Conservation (phyloP, 345 rosid genomes). For the Brassica juncea region DNA sequence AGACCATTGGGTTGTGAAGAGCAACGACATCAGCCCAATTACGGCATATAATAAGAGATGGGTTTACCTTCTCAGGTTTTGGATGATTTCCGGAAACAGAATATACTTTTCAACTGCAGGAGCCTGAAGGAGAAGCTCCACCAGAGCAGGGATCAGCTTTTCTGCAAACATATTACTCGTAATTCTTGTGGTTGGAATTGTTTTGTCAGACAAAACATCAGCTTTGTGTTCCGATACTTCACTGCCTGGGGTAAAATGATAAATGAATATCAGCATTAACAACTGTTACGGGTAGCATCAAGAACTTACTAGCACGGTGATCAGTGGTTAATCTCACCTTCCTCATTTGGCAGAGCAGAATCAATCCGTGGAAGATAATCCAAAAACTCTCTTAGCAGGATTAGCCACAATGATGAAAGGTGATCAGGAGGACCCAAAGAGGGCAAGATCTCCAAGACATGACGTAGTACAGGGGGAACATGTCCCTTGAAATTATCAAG, state of each 20-base stretch:
- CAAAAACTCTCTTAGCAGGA: constrained; percentile 66
- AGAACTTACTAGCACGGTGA: constrained; percentile 47
- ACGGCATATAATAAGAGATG: constrained; percentile 19
- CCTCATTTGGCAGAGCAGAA: constrained; percentile 48
- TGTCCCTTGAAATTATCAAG: constrained; percentile 55
- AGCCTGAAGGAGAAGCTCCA: constrained; percentile 72
- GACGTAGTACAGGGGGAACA: constrained; percentile 75
- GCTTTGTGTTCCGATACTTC: constrained; percentile 42
- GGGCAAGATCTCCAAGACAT: constrained; percentile 78
- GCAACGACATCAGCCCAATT: not conserved
- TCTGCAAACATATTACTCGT: constrained; percentile 66
- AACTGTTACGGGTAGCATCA: constrained; percentile 13
- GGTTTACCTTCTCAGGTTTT: constrained; percentile 75
- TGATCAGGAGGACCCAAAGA: constrained; percentile 69
- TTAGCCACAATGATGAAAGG: constrained; percentile 86
- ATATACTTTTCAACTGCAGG: constrained; percentile 69
- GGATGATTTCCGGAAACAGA: constrained; percentile 78
- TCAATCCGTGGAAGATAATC: constrained; percentile 73
- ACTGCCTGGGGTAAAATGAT: constrained; percentile 38
- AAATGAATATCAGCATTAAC: constrained; percentile 30
- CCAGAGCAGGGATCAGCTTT: constrained; percentile 75
- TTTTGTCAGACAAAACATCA: constrained; percentile 40
- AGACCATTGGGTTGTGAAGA: constrained; percentile 10
- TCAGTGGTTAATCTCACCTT: constrained; percentile 51
- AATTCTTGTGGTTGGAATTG: constrained; percentile 39